Evolutionary conservation across 306 rosid genomes (phyloP).

Genomic region (Alnus rubra): DNA sequence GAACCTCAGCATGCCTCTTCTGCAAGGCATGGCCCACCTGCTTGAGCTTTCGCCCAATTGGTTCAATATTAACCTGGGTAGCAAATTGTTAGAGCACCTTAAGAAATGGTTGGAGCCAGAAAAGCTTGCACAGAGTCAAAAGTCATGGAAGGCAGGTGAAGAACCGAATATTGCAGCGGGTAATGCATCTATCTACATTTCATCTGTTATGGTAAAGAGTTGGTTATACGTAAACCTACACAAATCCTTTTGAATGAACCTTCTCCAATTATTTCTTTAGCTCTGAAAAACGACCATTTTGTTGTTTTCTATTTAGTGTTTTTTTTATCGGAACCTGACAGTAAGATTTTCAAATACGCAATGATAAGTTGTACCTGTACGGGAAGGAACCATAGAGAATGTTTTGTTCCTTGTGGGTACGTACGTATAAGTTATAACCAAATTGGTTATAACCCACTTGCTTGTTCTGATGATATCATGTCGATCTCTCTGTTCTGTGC

Average conservation of each 20-base stretch:
- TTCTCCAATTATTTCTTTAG: no score
- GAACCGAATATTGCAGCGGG: slow-evolving; percentile 99
- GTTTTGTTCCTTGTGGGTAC: no score
- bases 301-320: no score
- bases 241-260: background rate
- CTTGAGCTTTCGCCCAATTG: slow-evolving; percentile 94
- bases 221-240: slow-evolving; percentile 25
- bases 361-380: no score
- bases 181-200: slow-evolving; percentile 36
- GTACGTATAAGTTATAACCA: no score
- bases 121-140: slow-evolving; percentile 94
- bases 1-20: slow-evolving; percentile 98
- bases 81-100: slow-evolving; percentile 87
- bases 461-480: slow-evolving; percentile 25
- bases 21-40: slow-evolving; percentile 94
- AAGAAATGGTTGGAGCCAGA: slow-evolving; percentile 99
- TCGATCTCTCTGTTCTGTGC: slow-evolving; percentile 28
- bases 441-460: background rate
- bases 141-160: slow-evolving; percentile 98
- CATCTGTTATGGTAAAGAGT: slow-evolving; percentile 24
- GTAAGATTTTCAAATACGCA: no score
- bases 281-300: no score
- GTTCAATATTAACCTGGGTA: slow-evolving; percentile 96
- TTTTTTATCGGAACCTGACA: no score
- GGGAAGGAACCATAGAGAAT: no score